Evolutionary conservation across 202 grass and related monocot genomes (phyloP).

Genomic region (Brachypodium distachyon): DNA sequence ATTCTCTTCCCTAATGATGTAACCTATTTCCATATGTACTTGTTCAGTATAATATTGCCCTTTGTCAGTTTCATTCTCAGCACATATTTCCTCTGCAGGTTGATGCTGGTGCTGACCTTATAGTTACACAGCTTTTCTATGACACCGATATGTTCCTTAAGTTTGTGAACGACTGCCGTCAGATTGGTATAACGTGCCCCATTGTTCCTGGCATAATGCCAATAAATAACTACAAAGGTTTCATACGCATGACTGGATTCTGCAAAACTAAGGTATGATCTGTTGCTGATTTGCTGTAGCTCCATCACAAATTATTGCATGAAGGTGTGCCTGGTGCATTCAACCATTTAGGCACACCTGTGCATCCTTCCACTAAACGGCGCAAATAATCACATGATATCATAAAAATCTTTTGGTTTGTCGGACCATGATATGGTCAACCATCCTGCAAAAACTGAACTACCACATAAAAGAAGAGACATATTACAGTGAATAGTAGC

Average conservation of each 20-base stretch:
- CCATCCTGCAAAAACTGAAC: background rate
- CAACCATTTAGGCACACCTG: background rate
- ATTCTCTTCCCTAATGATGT: background rate
- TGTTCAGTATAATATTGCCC: background rate
- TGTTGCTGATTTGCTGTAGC: background rate
- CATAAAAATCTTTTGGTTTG: background rate
- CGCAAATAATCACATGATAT: background rate
- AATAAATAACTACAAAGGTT: slow-evolving; percentile 88
- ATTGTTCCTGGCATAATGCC: slow-evolving; percentile 96
- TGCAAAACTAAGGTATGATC: slow-evolving; percentile 77
- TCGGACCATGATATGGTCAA: background rate
- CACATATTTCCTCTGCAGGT: slow-evolving; percentile 36
- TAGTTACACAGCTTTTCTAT: slow-evolving; percentile 82
- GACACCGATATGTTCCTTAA: slow-evolving; percentile 85
- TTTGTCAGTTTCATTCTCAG: background rate
- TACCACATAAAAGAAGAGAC: background rate
- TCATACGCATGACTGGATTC: slow-evolving; percentile 72
- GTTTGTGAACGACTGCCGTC: slow-evolving; percentile 81
- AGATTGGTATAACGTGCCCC: slow-evolving; percentile 82
- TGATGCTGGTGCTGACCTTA: slow-evolving; percentile 80
- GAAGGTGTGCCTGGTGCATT: background rate
- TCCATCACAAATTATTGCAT: slow-evolving; percentile 12
- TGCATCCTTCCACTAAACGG: background rate
- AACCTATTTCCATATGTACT: background rate
- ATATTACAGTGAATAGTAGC: background rate